Conservation (phyloP, 345 rosid genomes). For the Stellera chamaejasme region DNA sequence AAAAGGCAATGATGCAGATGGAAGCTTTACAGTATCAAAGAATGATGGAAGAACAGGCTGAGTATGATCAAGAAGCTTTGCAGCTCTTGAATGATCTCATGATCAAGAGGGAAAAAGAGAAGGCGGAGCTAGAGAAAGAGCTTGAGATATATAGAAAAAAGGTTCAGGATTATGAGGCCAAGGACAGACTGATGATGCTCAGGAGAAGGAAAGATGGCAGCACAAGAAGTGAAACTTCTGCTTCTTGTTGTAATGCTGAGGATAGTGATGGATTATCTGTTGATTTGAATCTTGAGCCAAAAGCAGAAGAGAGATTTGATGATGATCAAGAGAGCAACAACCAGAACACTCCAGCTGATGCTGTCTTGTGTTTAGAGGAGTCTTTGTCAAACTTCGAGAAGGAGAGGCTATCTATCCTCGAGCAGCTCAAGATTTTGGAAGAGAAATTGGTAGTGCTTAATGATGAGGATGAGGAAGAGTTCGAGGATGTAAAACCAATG, state of each 20-base stretch:
- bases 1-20: slow-evolving; percentile 99
- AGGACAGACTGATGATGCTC: slow-evolving; percentile 43
- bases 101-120: slow-evolving; percentile 79
- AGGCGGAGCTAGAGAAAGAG: slow-evolving; percentile 69
- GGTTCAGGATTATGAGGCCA: slow-evolving; percentile 62
- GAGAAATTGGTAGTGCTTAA: slow-evolving; percentile 56
- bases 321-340: slow-evolving; percentile 24
- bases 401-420: slow-evolving; percentile 77
- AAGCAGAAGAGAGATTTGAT: slow-evolving; percentile 26
- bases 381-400: slow-evolving; percentile 71
- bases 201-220: slow-evolving; percentile 35
- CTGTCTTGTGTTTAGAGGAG: slow-evolving; percentile 66
- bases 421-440: slow-evolving; percentile 83
- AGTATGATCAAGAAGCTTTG: slow-evolving; percentile 95
- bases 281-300: slow-evolving; percentile 41
- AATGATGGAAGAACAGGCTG: slow-evolving; percentile 98
- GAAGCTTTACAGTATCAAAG: slow-evolving; percentile 97
- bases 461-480: slow-evolving; percentile 44
- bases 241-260: slow-evolving; percentile 55
- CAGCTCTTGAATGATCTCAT: slow-evolving; percentile 79
- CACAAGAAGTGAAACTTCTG: slow-evolving; percentile 40
- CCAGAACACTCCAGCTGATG: slow-evolving; percentile 62
- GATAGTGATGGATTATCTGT: slow-evolving; percentile 52
- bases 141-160: slow-evolving; percentile 53
- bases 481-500: slow-evolving; percentile 36